These are phyloP conservation scores for Cordyceps militaris DNA, from an alignment of 2,329 filamentous ascomycete genomes.

Conservation along the genomic window DNA sequence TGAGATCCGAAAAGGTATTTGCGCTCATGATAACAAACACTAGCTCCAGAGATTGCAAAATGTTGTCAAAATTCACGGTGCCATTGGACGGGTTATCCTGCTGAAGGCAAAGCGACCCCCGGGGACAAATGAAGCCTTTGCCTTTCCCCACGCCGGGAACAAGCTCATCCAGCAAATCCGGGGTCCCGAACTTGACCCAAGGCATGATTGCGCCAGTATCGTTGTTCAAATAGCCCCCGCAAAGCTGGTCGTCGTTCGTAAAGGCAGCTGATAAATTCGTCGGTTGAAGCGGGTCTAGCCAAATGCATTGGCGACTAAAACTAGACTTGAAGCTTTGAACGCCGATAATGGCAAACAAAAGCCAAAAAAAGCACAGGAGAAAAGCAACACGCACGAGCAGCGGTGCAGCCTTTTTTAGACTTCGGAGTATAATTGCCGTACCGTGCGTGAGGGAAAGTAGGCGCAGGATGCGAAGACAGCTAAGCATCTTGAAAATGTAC, in stretches of 20 bases:
- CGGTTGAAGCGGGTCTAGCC: slow-evolving; percentile 58
- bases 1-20: slow-evolving; percentile 90
- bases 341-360: slow-evolving; percentile 92
- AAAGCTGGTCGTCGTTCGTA: slow-evolving; percentile 66
- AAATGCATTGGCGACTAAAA: slow-evolving; percentile 68
- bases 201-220: slow-evolving; percentile 50
- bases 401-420: slow-evolving; percentile 90
- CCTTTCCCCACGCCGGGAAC: slow-evolving; percentile 42
- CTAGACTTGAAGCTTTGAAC: slow-evolving; percentile 94
- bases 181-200: slow-evolving; percentile 51
- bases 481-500: slow-evolving; percentile 93
- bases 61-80: slow-evolving; percentile 93
- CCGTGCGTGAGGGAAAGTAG: slow-evolving; percentile 89
- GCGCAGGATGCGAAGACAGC: slow-evolving; percentile 84
- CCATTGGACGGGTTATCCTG: slow-evolving; percentile 70
- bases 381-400: slow-evolving; percentile 89
- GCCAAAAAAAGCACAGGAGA: slow-evolving; percentile 93
- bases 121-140: slow-evolving; percentile 86
- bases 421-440: slow-evolving; percentile 88
- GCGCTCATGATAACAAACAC: slow-evolving; percentile 98
- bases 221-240: slow-evolving; percentile 71
- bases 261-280: slow-evolving; percentile 49
- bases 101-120: slow-evolving; percentile 76
- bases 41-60: slow-evolving; percentile 81
- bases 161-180: slow-evolving; percentile 39